phyloP scores from a whole-genome alignment of 2,329 filamentous ascomycete species.

The Calonectria pseudoturangicola region DNA sequence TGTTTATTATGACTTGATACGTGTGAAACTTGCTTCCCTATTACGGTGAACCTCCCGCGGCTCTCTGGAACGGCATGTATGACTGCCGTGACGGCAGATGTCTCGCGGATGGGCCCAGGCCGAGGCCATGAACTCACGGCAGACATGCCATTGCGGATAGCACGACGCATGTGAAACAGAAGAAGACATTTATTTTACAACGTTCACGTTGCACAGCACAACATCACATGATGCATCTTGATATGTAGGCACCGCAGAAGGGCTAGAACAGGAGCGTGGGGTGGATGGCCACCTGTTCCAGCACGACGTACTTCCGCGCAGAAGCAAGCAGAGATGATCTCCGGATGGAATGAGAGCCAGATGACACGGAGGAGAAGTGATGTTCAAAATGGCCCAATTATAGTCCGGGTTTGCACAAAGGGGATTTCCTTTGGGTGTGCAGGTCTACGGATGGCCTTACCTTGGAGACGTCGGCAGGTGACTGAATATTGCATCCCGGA shows the following conservation, averaged over 20 bases:
- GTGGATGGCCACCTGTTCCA: neutral
- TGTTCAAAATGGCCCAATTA: constrained; percentile 58
- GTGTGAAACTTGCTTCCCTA: constrained; percentile 23
- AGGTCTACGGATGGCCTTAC: constrained; percentile 14
- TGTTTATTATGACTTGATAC: constrained; percentile 26
- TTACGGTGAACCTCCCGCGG: constrained; percentile 3
- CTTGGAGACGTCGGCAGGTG: neutral
- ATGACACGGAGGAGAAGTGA: constrained; percentile 47
- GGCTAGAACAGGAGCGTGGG: constrained; percentile 2
- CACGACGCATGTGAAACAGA: neutral
- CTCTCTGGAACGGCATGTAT: neutral
- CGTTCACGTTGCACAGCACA: neutral
- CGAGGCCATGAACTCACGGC: neutral
- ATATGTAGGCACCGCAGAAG: constrained; percentile 30
- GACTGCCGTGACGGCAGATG: neutral
- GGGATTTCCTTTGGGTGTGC: neutral
- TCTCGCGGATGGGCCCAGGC: constrained; percentile 5
- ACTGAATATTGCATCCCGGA: neutral
- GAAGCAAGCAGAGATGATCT: constrained; percentile 42
- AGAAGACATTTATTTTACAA: neutral
- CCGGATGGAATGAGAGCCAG: constrained; percentile 57
- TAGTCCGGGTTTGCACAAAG: constrained; percentile 9
- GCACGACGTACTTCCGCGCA: constrained; percentile 18
- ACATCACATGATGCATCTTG: constrained; percentile 10
- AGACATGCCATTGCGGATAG: neutral